These are phyloP conservation scores for Cicer bijugum DNA, from an alignment of 306 rosid genomes.

Conservation along the genomic window DNA sequence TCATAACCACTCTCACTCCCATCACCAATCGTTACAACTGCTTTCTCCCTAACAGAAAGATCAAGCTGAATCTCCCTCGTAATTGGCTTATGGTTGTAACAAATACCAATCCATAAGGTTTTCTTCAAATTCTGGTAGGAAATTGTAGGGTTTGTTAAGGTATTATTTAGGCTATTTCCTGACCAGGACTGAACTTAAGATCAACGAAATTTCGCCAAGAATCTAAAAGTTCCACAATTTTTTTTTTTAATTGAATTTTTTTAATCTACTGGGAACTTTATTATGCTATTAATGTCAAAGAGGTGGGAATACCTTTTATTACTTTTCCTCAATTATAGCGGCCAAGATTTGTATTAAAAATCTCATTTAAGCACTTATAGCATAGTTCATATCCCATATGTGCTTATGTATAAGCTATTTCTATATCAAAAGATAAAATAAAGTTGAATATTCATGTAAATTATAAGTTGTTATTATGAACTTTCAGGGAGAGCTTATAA, in stretches of 20 bases:
- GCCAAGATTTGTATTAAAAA: too few species aligned
- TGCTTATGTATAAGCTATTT: too few species aligned
- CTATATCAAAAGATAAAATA: too few species aligned
- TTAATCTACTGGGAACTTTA: slow-evolving; percentile 5
- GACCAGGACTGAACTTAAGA: not conserved
- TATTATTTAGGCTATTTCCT: not conserved
- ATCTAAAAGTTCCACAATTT: slow-evolving; percentile 1
- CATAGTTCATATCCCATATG: too few species aligned
- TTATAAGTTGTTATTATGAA: too few species aligned
- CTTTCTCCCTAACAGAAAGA: not conserved
- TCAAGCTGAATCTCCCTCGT: slow-evolving; percentile 5
- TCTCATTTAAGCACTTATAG: too few species aligned
- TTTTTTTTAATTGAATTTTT: not conserved
- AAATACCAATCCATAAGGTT: not conserved
- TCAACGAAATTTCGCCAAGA: slow-evolving; percentile 10
- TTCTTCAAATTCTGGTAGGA: slow-evolving; percentile 6
- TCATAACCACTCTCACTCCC: slow-evolving; percentile 31
- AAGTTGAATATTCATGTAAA: too few species aligned
- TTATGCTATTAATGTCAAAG: not conserved
- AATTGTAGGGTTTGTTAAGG: not conserved
- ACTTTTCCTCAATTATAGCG: not conserved
- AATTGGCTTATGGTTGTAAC: slow-evolving; percentile 32
- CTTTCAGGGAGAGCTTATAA: too few species aligned
- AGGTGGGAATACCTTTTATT: slow-evolving; percentile 3
- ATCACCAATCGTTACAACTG: not conserved